Percentiles rank a stretch among this genome's conserved stretches.
These are phyloP conservation scores for Onygenales sp. DNA, from an alignment of 2,329 filamentous ascomycete species.

Conservation along the genomic window DNA sequence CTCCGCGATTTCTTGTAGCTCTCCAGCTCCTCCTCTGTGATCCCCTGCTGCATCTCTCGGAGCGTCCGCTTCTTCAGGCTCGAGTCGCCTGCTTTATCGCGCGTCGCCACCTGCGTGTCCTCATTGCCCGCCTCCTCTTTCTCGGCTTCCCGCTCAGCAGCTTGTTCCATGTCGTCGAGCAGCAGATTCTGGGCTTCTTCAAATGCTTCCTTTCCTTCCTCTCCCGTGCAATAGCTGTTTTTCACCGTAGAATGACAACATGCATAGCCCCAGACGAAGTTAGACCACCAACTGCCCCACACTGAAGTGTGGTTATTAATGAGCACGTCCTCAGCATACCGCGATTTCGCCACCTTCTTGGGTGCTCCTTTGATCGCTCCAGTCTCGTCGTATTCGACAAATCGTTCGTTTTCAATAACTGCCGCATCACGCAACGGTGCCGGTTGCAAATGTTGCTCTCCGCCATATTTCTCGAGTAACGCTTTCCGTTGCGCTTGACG, in stretches of 20 bases:
- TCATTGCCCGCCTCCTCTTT: conserved; percentile 24
- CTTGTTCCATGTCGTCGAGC: conserved; percentile 25
- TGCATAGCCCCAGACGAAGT: conserved; percentile 91
- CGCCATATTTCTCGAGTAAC: conserved; percentile 75
- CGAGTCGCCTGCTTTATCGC: conserved; percentile 5
- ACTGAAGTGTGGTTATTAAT: conserved; percentile 87
- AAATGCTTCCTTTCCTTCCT: conserved; percentile 72
- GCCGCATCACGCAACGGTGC: conserved; percentile 56
- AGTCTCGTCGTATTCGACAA: conserved; percentile 88
- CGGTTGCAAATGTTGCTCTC: conserved; percentile 51
- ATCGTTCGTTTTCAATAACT: conserved; percentile 72
- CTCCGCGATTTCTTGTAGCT: conserved; percentile 69
- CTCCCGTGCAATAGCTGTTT: conserved; percentile 95
- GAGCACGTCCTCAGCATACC: conserved; percentile 80
- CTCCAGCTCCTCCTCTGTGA: conserved; percentile 78
- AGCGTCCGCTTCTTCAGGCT: conserved; percentile 59
- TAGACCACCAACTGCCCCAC: conserved; percentile 96
- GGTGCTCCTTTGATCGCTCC: conserved; percentile 83
- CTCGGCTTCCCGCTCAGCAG: conserved; percentile 12
- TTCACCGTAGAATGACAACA: conserved; percentile 92
- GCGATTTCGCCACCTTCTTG: conserved; percentile 68
- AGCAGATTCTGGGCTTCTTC: conserved; percentile 61
- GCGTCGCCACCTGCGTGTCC: conserved; percentile 4
- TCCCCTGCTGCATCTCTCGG: conserved; percentile 66
- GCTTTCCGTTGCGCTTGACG: conserved; percentile 58